phyloP scores from a whole-genome alignment of 805 yeast genomes.

The Monosporozyma siamensis region DNA sequence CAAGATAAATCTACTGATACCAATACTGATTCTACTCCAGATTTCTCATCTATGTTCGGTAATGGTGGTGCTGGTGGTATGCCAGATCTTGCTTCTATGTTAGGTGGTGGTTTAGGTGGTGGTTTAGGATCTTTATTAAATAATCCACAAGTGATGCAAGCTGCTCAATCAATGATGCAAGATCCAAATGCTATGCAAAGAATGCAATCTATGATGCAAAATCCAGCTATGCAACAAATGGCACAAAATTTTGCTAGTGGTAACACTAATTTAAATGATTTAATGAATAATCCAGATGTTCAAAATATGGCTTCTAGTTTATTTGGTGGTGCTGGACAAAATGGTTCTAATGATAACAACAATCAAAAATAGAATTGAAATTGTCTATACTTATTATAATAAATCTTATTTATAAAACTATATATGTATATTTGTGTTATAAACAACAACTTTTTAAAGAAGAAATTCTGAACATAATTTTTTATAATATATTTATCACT shows the following conservation, averaged over 20 bases:
- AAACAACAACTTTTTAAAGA: not conserved
- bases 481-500: too few relatives aligned
- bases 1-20: slow-evolving; percentile 18
- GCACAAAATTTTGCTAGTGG: slow-evolving; percentile 64
- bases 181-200: slow-evolving; percentile 69
- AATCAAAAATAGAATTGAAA: not conserved
- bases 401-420: not conserved
- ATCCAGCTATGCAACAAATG: slow-evolving; percentile 77
- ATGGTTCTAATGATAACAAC: not conserved
- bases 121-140: slow-evolving; percentile 67
- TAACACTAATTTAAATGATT: slow-evolving; percentile 46
- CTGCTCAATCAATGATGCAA: slow-evolving; percentile 81
- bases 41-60: slow-evolving; percentile 19
- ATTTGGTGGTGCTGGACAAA: slow-evolving; percentile 35
- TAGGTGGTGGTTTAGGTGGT: slow-evolving; percentile 45
- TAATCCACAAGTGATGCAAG: slow-evolving; percentile 87
- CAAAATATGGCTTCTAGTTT: slow-evolving; percentile 63
- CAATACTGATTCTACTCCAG: slow-evolving; percentile 14
- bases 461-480: too few relatives aligned
- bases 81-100: slow-evolving; percentile 67
- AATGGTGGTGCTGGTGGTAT: slow-evolving; percentile 40
- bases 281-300: slow-evolving; percentile 76
- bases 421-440: not conserved
- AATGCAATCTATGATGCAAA: slow-evolving; percentile 60
- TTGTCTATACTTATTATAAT: not conserved